Evolutionary conservation across 805 yeast genomes (phyloP).

Genomic region (Ascoidea rubescens): DNA sequence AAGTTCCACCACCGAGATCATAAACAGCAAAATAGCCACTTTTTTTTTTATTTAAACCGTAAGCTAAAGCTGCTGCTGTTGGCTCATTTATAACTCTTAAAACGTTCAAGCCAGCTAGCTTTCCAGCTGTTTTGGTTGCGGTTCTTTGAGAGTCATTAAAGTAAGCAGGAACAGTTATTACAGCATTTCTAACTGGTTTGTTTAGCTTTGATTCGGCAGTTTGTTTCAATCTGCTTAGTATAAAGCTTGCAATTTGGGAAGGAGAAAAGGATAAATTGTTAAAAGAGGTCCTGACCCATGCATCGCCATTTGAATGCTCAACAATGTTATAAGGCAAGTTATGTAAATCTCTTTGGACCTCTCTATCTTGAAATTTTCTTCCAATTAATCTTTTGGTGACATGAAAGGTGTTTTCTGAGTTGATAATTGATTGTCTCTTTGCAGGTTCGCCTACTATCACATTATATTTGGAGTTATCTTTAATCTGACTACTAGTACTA

Average conservation of each 20-base stretch:
- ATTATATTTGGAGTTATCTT: constrained; percentile 10
- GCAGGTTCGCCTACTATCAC: constrained; percentile 57
- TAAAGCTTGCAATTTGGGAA: constrained; percentile 54
- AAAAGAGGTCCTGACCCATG: constrained; percentile 35
- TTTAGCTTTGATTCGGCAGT: constrained; percentile 48
- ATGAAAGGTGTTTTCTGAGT: constrained; percentile 65
- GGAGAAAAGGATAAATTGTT: constrained; percentile 42
- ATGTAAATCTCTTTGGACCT: constrained; percentile 52
- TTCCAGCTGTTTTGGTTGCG: constrained; percentile 73
- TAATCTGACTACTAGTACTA: constrained; percentile 19
- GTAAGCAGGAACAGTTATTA: constrained; percentile 76
- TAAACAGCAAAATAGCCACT: constrained; percentile 33
- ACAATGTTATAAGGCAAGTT: constrained; percentile 53
- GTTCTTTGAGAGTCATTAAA: constrained; percentile 74
- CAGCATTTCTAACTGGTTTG: constrained; percentile 49
- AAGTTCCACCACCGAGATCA: constrained; percentile 80
- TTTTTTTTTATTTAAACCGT: constrained; percentile 45
- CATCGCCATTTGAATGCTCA: constrained; percentile 50
- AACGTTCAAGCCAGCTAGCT: constrained; percentile 61
- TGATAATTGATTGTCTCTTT: constrained; percentile 61
- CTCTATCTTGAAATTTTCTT: constrained; percentile 50
- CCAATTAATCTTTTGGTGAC: constrained; percentile 79
- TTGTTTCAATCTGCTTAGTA: constrained; percentile 50
- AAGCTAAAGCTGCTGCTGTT: constrained; percentile 77
- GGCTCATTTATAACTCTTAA: constrained; percentile 73